Conservation (phyloP, 805 yeast species). For the Candida andamanensis region DNA sequence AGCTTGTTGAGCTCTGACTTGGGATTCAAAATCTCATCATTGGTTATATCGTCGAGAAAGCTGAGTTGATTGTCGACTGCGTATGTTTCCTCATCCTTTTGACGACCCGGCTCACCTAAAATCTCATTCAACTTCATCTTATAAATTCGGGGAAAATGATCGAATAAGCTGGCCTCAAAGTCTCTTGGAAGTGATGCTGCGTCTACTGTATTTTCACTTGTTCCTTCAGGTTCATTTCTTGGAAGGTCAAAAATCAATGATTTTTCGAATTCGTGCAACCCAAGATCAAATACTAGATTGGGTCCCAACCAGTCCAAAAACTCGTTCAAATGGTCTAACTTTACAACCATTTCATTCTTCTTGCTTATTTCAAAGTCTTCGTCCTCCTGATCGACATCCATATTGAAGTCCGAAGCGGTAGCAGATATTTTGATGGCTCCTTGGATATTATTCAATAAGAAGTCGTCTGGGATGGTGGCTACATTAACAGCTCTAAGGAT, state of each 20-base stretch:
- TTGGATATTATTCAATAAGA: conserved; percentile 33
- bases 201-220: neutral
- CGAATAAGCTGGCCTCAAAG: conserved; percentile 17
- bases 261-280: conserved; percentile 16
- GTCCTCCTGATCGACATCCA: conserved; percentile 33
- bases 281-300: conserved; percentile 34
- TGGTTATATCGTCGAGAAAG: conserved; percentile 35
- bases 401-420: conserved; percentile 22
- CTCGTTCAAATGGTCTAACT: conserved; percentile 23
- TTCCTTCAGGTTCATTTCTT: neutral
- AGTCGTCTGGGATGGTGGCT: conserved; percentile 53
- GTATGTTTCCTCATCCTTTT: conserved; percentile 4
- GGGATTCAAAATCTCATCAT: conserved; percentile 26
- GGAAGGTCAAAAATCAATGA: conserved; percentile 8
- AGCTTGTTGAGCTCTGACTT: conserved; percentile 17
- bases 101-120: conserved; percentile 16
- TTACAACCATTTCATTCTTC: conserved; percentile 27
- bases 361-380: conserved; percentile 25
- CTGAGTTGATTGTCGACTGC: conserved; percentile 24
- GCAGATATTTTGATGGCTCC: conserved; percentile 14
- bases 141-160: conserved; percentile 29
- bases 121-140: conserved; percentile 31
- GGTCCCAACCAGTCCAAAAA: conserved; percentile 38
- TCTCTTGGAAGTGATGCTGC: conserved; percentile 2
- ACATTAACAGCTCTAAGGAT: conserved; percentile 60